Evolutionary conservation across 2,329 filamentous ascomycete species (phyloP), one percentile per base, ranked within the genome.

Genomic region (Cytospora piceicola): DNA sequence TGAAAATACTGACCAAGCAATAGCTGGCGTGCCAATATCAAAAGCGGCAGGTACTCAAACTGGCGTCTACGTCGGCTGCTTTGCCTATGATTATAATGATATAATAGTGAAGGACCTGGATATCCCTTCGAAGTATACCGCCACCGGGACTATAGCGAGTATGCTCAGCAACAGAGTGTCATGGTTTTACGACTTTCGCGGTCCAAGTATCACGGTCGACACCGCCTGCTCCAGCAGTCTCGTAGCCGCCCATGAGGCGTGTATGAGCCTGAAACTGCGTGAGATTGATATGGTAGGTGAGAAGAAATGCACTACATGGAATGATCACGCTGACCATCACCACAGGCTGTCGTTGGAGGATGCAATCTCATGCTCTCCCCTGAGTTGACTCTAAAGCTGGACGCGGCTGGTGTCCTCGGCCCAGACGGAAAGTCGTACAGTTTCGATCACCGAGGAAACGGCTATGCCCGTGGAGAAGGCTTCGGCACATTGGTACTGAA

Each of bases 401-500:
- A 68, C 51, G 64, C 63, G 15, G 63, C 58, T 29, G 72, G 66
- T 22, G 64, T 69, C 20, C 66, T 69, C 3, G 64, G 63, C 1
- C 70, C 70, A 12, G 57, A 63, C 46, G 70, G 72, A 42, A 72
- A 49, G 39, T 65, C 42, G 4, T 61, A 73, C 53, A 72, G 73
- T 29, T 82, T 76, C 69, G 82, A 82, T 66, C 68, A 70, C 4
- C 71, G 71, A 36, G 83, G 78, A 3, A 76, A 80, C 64, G 84
- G 84, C 0, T 86, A 84, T 69, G 80, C 76, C 0, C 76, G 82
- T 77, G 82, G 82, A 8, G 85, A 88, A 61, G 84, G 84, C 0
- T 74, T 85, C 20, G 79, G 81, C 0, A 75, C 77, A 0, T 65
- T 88, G 0, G 73, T 87, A 0, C 68, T 89, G 0, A 88, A 88